Percentiles rank a stretch among this genome's conserved stretches.
Evolutionary conservation across 176 grass and related monocot species (phyloP).

Genomic region (Rhynchospora breviuscula): DNA sequence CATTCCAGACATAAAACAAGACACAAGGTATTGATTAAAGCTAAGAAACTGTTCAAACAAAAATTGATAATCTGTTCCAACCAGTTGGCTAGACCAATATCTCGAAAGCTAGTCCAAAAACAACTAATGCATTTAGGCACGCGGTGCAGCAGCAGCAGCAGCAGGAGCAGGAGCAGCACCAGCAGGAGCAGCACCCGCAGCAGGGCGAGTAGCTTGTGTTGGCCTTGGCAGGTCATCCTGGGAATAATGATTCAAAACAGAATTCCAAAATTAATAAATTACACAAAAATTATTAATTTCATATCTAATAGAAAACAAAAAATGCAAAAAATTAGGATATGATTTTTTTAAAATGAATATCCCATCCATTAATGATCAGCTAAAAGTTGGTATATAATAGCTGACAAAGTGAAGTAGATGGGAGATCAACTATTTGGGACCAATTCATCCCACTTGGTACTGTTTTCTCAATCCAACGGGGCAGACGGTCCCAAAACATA

Average conservation of each 20-base stretch:
- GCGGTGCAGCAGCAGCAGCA: slow-evolving; percentile 24
- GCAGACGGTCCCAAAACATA: slow-evolving; percentile 32
- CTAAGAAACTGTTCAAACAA: background rate
- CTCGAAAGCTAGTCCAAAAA: background rate
- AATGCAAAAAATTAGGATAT: background rate
- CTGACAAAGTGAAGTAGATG: slow-evolving; percentile 38
- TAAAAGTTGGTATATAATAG: slow-evolving; percentile 25
- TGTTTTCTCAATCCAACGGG: slow-evolving; percentile 22
- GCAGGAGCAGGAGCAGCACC: slow-evolving; percentile 29
- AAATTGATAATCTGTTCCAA: background rate
- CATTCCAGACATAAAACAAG: background rate
- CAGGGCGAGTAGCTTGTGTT: slow-evolving; percentile 36
- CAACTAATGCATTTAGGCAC: slow-evolving; percentile 23
- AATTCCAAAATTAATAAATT: background rate
- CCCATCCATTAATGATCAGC: slow-evolving; percentile 40
- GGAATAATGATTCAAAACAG: slow-evolving; percentile 19
- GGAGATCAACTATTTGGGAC: slow-evolving; percentile 26
- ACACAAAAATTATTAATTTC: background rate
- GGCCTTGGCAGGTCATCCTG: slow-evolving; percentile 43
- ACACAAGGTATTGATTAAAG: background rate
- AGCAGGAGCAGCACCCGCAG: slow-evolving; percentile 10
- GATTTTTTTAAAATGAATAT: background rate
- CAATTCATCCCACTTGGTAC: slow-evolving; percentile 29
- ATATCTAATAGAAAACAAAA: background rate
- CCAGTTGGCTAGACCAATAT: background rate